Percentiles rank a stretch among this genome's conserved stretches.
Conservation (phyloP, 345 rosid genomes). For the Litchi chinensis region DNA sequence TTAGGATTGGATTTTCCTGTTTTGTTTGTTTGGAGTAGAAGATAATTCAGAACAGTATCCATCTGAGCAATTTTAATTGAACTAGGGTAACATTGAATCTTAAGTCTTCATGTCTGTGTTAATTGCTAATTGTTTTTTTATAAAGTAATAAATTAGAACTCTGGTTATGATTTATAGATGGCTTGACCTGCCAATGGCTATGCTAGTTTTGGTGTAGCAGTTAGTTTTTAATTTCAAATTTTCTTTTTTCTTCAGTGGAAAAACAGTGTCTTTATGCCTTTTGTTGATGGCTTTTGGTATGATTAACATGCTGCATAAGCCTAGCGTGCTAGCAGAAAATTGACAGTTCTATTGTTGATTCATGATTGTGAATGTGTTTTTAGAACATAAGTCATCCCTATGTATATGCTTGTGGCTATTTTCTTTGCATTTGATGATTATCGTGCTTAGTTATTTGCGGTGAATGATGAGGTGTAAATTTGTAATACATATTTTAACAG, state of each 20-base stretch:
- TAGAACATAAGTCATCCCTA: not conserved
- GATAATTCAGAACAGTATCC: not conserved
- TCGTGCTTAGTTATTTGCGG: not conserved
- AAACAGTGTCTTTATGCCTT: not conserved
- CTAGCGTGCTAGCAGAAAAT: not conserved
- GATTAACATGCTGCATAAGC: slow-evolving; percentile 6
- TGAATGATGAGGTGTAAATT: not conserved
- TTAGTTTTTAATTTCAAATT: not conserved
- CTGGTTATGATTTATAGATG: not conserved
- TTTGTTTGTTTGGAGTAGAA: not conserved
- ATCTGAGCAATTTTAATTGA: not conserved
- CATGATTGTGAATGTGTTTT: not conserved
- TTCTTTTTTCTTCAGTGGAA: not conserved
- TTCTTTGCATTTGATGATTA: not conserved
- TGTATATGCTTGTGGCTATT: not conserved
- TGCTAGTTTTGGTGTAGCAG: not conserved
- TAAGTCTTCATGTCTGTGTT: not conserved
- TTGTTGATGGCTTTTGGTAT: not conserved
- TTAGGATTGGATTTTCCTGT: not conserved
- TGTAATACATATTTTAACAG: not conserved
- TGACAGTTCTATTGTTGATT: not conserved
- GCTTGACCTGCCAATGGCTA: not conserved
- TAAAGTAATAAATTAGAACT: not conserved
- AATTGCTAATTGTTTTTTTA: not conserved
- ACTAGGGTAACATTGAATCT: slow-evolving; percentile 1